A percentile compares a stretch with the other conserved stretches of the same genome.
These are phyloP conservation scores for Pugionium dolabratum DNA, from an alignment of 345 rosid genomes.

Conservation along the genomic window DNA sequence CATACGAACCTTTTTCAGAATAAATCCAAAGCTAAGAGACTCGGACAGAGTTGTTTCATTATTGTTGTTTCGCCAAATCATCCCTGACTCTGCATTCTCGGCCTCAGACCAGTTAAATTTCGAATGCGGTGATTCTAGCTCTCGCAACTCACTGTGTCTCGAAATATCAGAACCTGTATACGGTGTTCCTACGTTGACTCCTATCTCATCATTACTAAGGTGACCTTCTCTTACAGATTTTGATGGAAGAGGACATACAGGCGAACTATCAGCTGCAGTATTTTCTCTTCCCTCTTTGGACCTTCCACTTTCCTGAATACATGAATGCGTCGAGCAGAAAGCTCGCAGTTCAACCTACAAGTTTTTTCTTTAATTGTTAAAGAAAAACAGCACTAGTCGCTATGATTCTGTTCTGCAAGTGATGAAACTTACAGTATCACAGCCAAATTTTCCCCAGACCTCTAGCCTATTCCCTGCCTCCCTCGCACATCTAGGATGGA, in stretches of 20 bases:
- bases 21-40: conserved; percentile 51
- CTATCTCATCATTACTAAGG: conserved; percentile 51
- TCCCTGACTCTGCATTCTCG: conserved; percentile 49
- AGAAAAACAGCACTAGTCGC: conserved; percentile 1
- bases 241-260: conserved; percentile 43
- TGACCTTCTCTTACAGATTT: conserved; percentile 47
- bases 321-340: conserved; percentile 92
- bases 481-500: conserved; percentile 97
- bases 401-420: conserved; percentile 14
- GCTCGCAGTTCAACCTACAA: conserved; percentile 89
- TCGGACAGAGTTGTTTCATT: conserved; percentile 50
- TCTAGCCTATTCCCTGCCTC: conserved; percentile 88
- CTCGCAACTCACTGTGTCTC: conserved; percentile 55
- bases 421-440: conserved; percentile 65
- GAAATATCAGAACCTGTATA: conserved; percentile 55
- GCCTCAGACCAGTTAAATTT: conserved; percentile 44
- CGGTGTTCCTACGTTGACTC: conserved; percentile 43
- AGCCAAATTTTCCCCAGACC: conserved; percentile 89
- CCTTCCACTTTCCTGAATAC: conserved; percentile 42
- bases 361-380: conserved; percentile 24
- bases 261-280: conserved; percentile 36
- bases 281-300: conserved; percentile 40
- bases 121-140: conserved; percentile 46
- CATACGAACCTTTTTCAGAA: conserved; percentile 72
- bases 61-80: conserved; percentile 42